A percentile compares a stretch with the other conserved stretches of the same genome.
phyloP scores from a whole-genome alignment of 1,284 basidiomycete species.

The Mycena sp. region DNA sequence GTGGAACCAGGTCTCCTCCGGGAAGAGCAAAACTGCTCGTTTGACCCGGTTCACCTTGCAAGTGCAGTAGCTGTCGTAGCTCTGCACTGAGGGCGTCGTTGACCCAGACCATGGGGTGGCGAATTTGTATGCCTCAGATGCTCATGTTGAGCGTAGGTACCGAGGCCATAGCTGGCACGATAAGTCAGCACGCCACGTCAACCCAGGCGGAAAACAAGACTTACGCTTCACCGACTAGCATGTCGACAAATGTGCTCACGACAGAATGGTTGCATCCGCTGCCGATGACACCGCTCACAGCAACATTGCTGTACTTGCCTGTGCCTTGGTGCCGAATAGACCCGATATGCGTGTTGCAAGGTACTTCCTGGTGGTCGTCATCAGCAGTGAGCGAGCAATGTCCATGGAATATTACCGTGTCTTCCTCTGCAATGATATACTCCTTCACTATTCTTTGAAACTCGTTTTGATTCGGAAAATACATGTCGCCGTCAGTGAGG shows the following conservation, averaged over 20 bases:
- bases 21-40: neutral
- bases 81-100: neutral
- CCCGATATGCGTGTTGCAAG: neutral
- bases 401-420: neutral
- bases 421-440: neutral
- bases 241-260: neutral
- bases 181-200: neutral
- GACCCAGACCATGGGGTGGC: no score
- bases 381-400: neutral
- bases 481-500: no score
- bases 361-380: neutral
- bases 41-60: neutral
- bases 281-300: neutral
- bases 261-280: neutral
- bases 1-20: conserved; percentile 9
- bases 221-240: conserved; percentile 5
- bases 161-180: neutral
- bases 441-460: neutral
- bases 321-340: neutral
- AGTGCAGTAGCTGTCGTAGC: conserved; percentile 9
- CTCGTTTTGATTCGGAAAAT: no score
- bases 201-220: neutral
- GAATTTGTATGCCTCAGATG: neutral
- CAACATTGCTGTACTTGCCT: neutral
- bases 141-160: conserved; percentile 2